Conservation (phyloP, 441 rosid genomes). For the Syzygium syzygioides region DNA sequence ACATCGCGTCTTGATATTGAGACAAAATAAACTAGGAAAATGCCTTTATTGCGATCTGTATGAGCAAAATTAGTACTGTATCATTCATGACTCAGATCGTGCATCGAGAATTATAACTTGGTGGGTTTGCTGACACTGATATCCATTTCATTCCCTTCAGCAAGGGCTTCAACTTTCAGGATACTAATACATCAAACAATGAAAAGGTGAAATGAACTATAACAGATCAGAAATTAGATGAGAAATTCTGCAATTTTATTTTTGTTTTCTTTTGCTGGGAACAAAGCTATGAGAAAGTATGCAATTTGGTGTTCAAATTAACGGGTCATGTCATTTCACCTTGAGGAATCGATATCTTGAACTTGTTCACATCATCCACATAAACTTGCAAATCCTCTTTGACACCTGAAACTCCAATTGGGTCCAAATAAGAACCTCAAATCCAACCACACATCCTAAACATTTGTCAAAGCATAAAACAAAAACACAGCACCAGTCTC, state of each 20-base stretch:
- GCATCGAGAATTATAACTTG: neutral
- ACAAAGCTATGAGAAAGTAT: neutral
- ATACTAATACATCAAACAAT: neutral
- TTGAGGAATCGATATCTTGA: constrained; percentile 76
- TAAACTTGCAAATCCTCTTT: constrained; percentile 42
- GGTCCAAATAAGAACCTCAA: neutral
- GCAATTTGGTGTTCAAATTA: neutral
- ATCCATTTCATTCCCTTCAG: too few relatives aligned
- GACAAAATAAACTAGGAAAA: neutral
- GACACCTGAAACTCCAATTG: constrained; percentile 15
- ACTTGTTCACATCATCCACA: constrained; percentile 80
- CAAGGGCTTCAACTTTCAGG: neutral
- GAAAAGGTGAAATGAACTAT: neutral
- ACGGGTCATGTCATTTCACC: constrained; percentile 23
- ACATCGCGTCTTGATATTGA: neutral
- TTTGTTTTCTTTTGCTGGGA: neutral
- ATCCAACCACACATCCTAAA: neutral
- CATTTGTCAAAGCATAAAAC: neutral
- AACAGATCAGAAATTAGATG: neutral
- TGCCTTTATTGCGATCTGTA: neutral
- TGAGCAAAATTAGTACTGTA: neutral
- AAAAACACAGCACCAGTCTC: constrained; percentile 28
- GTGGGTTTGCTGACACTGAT: too few relatives aligned
- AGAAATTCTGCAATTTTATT: neutral
- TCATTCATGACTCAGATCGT: neutral